Evolutionary conservation across 176 grass and related monocot genomes (phyloP).

Genomic region (Carex myosuroides): DNA sequence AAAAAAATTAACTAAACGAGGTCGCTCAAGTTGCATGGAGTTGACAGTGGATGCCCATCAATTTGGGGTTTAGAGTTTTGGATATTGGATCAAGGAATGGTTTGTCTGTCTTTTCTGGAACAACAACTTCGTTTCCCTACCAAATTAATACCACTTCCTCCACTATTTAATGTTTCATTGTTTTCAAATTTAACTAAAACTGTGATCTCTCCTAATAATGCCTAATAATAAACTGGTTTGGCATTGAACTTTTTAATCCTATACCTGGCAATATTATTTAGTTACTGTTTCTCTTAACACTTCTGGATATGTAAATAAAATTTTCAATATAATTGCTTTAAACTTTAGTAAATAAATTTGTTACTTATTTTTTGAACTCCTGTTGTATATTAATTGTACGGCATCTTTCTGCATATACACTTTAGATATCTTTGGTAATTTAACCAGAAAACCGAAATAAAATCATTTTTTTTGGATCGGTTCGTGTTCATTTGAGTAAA

Average conservation of each 20-base stretch:
- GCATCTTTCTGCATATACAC: too few relatives aligned
- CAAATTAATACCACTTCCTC: not conserved
- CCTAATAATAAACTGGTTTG: not conserved
- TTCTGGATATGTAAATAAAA: too few relatives aligned
- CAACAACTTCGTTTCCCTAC: conserved; percentile 27
- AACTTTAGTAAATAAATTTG: too few relatives aligned
- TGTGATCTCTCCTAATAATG: not conserved
- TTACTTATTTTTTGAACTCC: too few relatives aligned
- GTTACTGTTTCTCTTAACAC: too few relatives aligned
- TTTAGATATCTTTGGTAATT: too few relatives aligned
- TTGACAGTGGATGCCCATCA: not conserved
- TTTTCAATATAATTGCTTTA: too few relatives aligned
- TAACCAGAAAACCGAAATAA: too few relatives aligned
- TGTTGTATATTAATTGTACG: too few relatives aligned
- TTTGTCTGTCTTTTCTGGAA: conserved; percentile 66
- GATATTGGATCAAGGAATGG: conserved; percentile 42
- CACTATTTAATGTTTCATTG: conserved; percentile 27
- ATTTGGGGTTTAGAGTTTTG: conserved; percentile 29
- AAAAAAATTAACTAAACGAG: conserved; percentile 41
- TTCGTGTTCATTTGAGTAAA: too few relatives aligned
- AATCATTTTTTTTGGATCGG: too few relatives aligned
- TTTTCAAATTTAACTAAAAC: not conserved
- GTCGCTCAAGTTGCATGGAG: not conserved
- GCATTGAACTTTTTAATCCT: not conserved
- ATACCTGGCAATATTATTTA: too few relatives aligned